Evolutionary conservation across 192 early-diverging fungal species (phyloP).

Genomic region (Lobosporangium transversale): DNA sequence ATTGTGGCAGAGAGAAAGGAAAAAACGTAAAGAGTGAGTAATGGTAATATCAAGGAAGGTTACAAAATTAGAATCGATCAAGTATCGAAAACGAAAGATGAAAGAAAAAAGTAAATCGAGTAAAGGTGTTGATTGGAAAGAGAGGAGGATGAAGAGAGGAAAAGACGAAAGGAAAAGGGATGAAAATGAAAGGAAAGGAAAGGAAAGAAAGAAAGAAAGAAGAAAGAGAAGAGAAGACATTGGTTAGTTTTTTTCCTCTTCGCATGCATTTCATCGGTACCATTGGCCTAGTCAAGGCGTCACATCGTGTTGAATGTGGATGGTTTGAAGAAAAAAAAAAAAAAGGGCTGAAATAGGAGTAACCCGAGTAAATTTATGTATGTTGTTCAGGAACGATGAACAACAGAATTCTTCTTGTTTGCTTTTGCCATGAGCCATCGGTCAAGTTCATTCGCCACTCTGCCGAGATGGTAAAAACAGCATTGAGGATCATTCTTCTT

Average conservation of each 20-base stretch:
- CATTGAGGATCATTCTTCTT: neutral
- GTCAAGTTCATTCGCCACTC: neutral
- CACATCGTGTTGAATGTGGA: no score
- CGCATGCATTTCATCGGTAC: neutral
- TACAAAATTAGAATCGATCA: no score
- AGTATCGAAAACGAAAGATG: neutral
- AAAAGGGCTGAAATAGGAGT: no score
- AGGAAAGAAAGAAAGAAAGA: neutral
- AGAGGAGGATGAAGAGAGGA: neutral
- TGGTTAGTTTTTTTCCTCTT: neutral
- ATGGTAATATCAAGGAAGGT: no score
- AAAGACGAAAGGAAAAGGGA: neutral
- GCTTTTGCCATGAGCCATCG: no score
- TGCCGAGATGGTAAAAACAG: neutral
- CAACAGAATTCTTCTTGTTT: no score
- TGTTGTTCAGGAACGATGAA: no score
- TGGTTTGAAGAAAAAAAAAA: no score
- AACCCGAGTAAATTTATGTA: no score
- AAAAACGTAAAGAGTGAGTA: no score
- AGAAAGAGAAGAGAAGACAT: constrained; percentile 5
- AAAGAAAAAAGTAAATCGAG: neutral
- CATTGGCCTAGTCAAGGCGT: constrained; percentile 8
- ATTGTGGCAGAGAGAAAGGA: neutral
- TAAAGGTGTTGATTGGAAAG: neutral
- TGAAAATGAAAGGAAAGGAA: constrained; percentile 1